A percentile compares a stretch with the other conserved stretches of the same genome.
Conservation (phyloP, 129 eudicot genomes). For the Arctium minus region DNA sequence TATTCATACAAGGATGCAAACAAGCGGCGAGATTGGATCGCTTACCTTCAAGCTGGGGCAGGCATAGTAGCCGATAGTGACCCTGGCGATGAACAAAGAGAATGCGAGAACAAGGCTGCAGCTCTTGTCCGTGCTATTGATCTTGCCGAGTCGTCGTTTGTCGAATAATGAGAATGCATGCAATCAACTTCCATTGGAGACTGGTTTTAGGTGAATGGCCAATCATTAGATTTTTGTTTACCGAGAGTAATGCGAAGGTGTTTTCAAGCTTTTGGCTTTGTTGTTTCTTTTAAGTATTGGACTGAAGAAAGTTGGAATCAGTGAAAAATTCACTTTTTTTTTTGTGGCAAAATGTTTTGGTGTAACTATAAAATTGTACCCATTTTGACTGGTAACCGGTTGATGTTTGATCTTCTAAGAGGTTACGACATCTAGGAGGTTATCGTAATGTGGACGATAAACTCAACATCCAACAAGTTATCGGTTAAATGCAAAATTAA, state of each 20-base stretch:
- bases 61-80: slow-evolving; percentile 87
- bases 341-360: not conserved
- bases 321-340: not conserved
- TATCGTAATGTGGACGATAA: too few species aligned
- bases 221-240: not conserved
- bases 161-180: slow-evolving; percentile 38
- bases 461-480: too few species aligned
- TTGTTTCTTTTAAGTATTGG: not conserved
- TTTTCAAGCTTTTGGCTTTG: slow-evolving; percentile 1
- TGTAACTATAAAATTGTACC: too few species aligned
- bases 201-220: not conserved
- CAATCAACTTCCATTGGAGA: not conserved
- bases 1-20: slow-evolving; percentile 66
- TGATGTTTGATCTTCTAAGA: too few species aligned
- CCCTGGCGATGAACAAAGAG: slow-evolving; percentile 79
- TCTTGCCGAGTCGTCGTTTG: slow-evolving; percentile 95
- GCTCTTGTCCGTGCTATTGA: slow-evolving; percentile 92
- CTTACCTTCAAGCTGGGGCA: slow-evolving; percentile 93
- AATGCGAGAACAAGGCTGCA: slow-evolving; percentile 94
- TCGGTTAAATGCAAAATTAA: too few species aligned
- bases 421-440: too few species aligned
- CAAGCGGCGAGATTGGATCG: slow-evolving; percentile 86
- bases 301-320: not conserved
- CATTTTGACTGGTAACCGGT: too few species aligned
- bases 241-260: not conserved